Conservation (phyloP, 371 early-diverging fungal species). For the Capillidium heterosporum region DNA sequence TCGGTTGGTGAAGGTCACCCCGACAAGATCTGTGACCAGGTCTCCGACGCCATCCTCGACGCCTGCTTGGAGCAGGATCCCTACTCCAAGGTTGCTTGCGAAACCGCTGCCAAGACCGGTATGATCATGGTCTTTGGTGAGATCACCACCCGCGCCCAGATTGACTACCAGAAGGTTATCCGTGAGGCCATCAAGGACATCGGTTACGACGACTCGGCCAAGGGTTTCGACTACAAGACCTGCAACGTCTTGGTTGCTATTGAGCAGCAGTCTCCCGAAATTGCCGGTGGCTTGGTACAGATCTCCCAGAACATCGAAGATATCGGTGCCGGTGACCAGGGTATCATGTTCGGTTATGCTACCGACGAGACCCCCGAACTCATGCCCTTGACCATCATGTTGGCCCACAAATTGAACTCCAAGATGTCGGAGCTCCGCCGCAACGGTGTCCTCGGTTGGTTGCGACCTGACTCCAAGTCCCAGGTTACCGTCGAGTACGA, state of each 20-base stretch:
- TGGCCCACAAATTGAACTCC: conserved; percentile 94
- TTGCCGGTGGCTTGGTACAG: conserved; percentile 89
- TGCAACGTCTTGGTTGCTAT: conserved; percentile 97
- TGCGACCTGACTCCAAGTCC: conserved; percentile 98
- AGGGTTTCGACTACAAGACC: conserved; percentile 99
- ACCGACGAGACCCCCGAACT: conserved; percentile 98
- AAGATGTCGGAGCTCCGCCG: conserved; percentile 90
- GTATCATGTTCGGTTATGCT: conserved; percentile 94
- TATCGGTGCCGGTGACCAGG: conserved; percentile 98
- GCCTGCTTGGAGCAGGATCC: conserved; percentile 92
- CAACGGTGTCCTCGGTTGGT: conserved; percentile 74
- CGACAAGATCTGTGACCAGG: conserved; percentile 99
- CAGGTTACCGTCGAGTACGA: conserved; percentile 99
- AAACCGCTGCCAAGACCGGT: conserved; percentile 98
- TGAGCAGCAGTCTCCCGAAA: conserved; percentile 98
- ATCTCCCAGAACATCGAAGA: conserved; percentile 79
- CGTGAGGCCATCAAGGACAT: conserved; percentile 94
- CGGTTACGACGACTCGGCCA: conserved; percentile 92
- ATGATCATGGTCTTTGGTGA: conserved; percentile 99
- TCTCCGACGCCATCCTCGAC: conserved; percentile 96
- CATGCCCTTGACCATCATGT: conserved; percentile 93
- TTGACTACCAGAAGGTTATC: conserved; percentile 97
- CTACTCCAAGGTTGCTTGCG: conserved; percentile 97
- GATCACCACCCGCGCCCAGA: conserved; percentile 91
- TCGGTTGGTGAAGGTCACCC: conserved; percentile 99